Percentiles rank a stretch among this genome's conserved stretches.
These are phyloP conservation scores for Aspergillus aculeatinus DNA, from an alignment of 2,329 filamentous ascomycete species.

Conservation along the genomic window DNA sequence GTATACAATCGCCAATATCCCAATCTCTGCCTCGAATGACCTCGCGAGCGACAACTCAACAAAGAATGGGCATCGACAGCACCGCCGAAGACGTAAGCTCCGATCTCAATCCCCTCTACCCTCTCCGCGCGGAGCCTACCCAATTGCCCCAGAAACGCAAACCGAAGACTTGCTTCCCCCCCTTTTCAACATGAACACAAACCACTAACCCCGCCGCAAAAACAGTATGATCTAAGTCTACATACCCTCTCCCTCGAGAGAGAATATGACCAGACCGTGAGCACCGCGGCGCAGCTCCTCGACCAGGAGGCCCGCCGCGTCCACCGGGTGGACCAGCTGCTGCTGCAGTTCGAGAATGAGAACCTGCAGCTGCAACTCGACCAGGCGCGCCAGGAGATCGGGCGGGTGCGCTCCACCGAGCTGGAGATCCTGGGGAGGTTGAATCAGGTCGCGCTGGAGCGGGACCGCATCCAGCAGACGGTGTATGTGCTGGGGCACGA, in stretches of 20 bases:
- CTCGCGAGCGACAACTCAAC: neutral
- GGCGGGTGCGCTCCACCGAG: conserved; percentile 49
- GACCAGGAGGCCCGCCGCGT: conserved; percentile 74
- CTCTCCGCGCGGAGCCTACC: neutral
- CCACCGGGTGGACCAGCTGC: conserved; percentile 65
- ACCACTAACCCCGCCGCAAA: no score
- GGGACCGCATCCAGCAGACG: conserved; percentile 26
- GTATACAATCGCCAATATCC: no score
- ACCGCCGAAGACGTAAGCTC: neutral
- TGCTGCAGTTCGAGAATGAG: conserved; percentile 74
- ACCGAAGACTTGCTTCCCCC: conserved; percentile 12
- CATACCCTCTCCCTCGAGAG: conserved; percentile 62
- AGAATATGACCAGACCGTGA: conserved; percentile 64
- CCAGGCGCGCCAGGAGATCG: conserved; percentile 55
- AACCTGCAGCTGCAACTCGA: conserved; percentile 65
- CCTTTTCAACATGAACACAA: no score
- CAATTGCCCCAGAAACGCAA: neutral
- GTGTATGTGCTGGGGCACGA: conserved; percentile 54
- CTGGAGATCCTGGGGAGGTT: conserved; percentile 48
- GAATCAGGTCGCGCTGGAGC: conserved; percentile 50
- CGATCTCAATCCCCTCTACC: neutral
- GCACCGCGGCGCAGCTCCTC: conserved; percentile 65
- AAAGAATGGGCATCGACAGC: neutral
- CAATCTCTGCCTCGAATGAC: neutral
- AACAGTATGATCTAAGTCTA: conserved; percentile 48